Evolutionary conservation across 2,329 filamentous ascomycete species (phyloP), one percentile per base, ranked within the genome.

Genomic region (Podosphaera leucotricha): DNA sequence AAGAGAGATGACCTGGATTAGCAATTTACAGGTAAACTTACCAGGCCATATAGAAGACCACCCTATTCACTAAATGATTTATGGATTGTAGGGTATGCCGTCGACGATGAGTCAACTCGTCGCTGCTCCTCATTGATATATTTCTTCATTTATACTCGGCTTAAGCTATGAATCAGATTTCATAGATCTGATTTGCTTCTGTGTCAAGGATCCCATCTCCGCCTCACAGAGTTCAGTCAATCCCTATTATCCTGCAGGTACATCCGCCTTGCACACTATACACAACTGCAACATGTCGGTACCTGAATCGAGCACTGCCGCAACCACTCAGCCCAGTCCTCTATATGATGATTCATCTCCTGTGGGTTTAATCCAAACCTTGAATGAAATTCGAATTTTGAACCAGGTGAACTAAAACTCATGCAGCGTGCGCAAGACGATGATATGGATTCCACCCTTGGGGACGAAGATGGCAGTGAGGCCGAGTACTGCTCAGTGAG

Each of bases 401-500:
- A 16, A 26, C n/a, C 8, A 41, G 22, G 21, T 16, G n/a, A 16
- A 18, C 21, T 26, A 16, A 26, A 4, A 28, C 13, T 22, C 16
- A 28, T 28, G n/a, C 39, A 41, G 39, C 21, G 22, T 15, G 5
- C 16, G 6, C 28, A 47, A 20, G 28, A 43, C 18, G 41, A 47
- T 26, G 38, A 26, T 18, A 20, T 26, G 19, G 45, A 47, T 22
- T 45, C 28, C 13, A 38, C 40, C 3, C 28, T 39, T 38, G 45
- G 41, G 1, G 45, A 43, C 13, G 47, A 46, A 38, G 43, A 46
- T 6, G 45, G 43, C 3, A 47, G 46, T 41, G 38, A 35, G 2
- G 20, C 49, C 24, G 26, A 49, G 30, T 42, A 47, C 28, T 43
- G 44, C 2, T 51, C 49, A 15, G 40, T 51, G 2, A 38, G 33